These are phyloP conservation scores for Apiospora phragmitis DNA, from an alignment of 2,329 filamentous ascomycete genomes.

Conservation along the genomic window DNA sequence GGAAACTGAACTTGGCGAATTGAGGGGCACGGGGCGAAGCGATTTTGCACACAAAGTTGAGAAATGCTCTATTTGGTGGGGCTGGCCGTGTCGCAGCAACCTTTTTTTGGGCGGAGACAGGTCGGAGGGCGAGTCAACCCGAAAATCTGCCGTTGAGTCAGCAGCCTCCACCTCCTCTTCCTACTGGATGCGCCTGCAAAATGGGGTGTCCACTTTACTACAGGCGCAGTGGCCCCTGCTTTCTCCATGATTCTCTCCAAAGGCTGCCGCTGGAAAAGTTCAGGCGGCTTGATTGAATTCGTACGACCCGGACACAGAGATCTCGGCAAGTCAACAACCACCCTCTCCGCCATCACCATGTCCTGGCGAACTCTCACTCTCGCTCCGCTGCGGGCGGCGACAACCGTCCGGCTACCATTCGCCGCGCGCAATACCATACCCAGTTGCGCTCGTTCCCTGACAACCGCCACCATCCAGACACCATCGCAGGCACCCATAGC, in stretches of 20 bases:
- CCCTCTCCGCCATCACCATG: not conserved
- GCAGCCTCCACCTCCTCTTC: not conserved
- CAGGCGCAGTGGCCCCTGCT: not conserved
- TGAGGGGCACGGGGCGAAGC: constrained; percentile 7
- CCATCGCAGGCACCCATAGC: not conserved
- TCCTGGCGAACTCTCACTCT: not conserved
- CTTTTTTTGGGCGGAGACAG: not conserved
- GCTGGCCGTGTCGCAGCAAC: not conserved
- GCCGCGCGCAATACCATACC: not conserved
- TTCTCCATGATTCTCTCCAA: not conserved
- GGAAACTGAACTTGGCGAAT: not conserved
- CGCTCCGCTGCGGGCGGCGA: not conserved
- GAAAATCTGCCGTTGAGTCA: constrained; percentile 6
- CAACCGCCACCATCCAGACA: not conserved
- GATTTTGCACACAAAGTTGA: constrained; percentile 8
- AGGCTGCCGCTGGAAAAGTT: not conserved
- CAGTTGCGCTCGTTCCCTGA: not conserved
- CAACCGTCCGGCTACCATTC: not conserved
- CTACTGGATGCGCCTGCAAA: not conserved
- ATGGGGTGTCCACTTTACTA: not conserved
- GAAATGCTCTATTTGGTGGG: constrained; percentile 9
- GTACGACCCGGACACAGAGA: not conserved
- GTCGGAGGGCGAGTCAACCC: not conserved
- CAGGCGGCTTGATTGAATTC: not conserved
- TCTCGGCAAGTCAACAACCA: not conserved